Base-by-base conservation (phyloP, 495 filamentous ascomycete genomes). In the Aspergillus ostianus region DNA sequence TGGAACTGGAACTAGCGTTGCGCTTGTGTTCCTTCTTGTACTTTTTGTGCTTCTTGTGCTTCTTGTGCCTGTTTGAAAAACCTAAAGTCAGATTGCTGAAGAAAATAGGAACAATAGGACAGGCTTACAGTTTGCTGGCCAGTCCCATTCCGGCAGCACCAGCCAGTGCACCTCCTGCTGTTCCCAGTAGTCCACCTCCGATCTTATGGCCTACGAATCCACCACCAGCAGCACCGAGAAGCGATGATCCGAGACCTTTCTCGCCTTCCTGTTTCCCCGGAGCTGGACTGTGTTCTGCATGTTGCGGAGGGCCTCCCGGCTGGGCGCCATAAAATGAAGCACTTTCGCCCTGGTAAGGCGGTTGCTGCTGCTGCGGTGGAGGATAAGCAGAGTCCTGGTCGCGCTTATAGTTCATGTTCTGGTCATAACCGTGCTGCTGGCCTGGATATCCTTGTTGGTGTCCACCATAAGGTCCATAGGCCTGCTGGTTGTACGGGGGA, bases 101-200 rank as follows among this genome's bases (percentile, higher is more conserved):
- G 48, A 49, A 19, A 45, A 26, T 44, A 27, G 26, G 9, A 51
- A 48, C 50, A 2, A 36, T 12, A 26, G 23, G 17, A 10, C 41
- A 59, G 46, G 66, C 75, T 64, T 64, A 79, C 78, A 73, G 53
- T 50, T 76, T 69, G 57, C 72, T 73, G 4, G 64, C 73, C 27
- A 69, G 57, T 51, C 77, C 78, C 61, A 74, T 71, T 26, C 72
- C 77, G 20, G 77, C 66, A n/a, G 77, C 79, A 44, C 80, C 80
- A 6, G 73, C 65, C 52, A 79, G 59, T 20, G 73, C 78, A 57
- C 77, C 77, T 26, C 72, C 73, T 2, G 73, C 68, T n/a, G 76
- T 74, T 2, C 72, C 73, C 51, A 82, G 30, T 12, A 71, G 19
- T 15, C 78, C 76, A 47, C 74, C 76, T 6, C 77, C 75, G 47